Evolutionary conservation across 768 basidiomycete species (phyloP).

Genomic region (Phaeotremella skinneri): DNA sequence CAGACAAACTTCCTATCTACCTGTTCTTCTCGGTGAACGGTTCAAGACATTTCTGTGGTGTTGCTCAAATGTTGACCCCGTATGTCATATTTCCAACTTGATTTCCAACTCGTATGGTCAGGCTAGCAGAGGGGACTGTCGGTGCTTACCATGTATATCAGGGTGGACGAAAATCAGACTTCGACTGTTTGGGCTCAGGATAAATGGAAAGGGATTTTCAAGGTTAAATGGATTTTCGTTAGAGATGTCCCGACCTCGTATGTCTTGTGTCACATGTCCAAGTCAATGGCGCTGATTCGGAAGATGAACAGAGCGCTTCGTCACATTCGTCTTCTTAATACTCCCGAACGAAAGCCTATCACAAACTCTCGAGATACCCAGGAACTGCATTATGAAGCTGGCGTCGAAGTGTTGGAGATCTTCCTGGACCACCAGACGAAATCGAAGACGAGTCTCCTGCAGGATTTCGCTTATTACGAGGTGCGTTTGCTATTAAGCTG

Average conservation of each 20-base stretch:
- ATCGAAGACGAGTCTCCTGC: constrained; percentile 84
- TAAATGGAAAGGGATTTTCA: constrained; percentile 99
- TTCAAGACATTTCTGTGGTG: constrained; percentile 86
- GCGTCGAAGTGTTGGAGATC: constrained; percentile 93
- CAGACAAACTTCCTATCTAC: constrained; percentile 88
- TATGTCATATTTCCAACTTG: constrained; percentile 51
- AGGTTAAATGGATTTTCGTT: constrained; percentile 96
- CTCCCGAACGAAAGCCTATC: constrained; percentile 95
- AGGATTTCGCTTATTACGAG: constrained; percentile 60
- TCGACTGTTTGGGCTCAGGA: constrained; percentile 99
- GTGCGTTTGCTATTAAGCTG: too few species aligned
- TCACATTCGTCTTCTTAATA: constrained; percentile 61
- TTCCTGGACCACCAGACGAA: constrained; percentile 77
- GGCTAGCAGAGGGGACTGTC: too few species aligned
- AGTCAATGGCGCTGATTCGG: not conserved
- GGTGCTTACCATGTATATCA: constrained; percentile 37
- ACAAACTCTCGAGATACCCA: constrained; percentile 98
- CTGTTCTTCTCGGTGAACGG: constrained; percentile 97
- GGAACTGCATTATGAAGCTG: constrained; percentile 91
- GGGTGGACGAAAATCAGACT: constrained; percentile 87
- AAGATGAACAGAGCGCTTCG: constrained; percentile 28
- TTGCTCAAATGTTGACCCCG: constrained; percentile 98
- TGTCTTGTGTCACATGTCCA: constrained; percentile 17
- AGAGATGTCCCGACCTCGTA: constrained; percentile 63
- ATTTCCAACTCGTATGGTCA: not conserved